Evolutionary conservation across 371 early-diverging fungal genomes (phyloP).

Genomic region (Blakeslea trispora): DNA sequence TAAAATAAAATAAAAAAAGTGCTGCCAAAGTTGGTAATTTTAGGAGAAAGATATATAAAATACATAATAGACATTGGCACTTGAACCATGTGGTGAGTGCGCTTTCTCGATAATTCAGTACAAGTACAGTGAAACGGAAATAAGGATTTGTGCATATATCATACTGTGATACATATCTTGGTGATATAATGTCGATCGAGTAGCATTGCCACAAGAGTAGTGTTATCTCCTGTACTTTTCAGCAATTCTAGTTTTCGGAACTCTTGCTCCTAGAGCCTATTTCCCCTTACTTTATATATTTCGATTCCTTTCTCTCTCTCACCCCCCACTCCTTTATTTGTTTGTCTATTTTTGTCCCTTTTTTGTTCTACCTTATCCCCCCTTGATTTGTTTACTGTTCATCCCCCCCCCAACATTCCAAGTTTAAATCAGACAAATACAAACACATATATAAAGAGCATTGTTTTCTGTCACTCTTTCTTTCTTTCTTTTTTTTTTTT

Average conservation of each 20-base stretch:
- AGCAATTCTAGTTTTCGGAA: not conserved
- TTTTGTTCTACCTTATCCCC: slow-evolving; percentile 3
- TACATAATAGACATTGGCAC: too few relatives aligned
- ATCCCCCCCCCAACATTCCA: slow-evolving; percentile 4
- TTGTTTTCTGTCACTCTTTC: too few relatives aligned
- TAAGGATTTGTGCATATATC: not conserved
- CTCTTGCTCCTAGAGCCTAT: not conserved
- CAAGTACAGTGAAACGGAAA: not conserved
- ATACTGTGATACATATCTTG: not conserved
- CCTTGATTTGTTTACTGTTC: slow-evolving; percentile 3
- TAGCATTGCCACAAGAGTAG: not conserved
- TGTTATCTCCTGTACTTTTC: not conserved
- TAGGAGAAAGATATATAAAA: too few relatives aligned
- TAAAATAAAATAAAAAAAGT: too few relatives aligned
- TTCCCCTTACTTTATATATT: not conserved
- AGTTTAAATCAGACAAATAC: slow-evolving; percentile 1
- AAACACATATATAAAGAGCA: not conserved
- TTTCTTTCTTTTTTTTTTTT: too few relatives aligned
- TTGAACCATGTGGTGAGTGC: too few relatives aligned
- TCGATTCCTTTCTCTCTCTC: slow-evolving; percentile 1
- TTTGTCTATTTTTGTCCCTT: too few relatives aligned
- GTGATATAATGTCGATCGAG: not conserved
- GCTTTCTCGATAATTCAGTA: not conserved
- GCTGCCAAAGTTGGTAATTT: too few relatives aligned
- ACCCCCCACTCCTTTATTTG: slow-evolving; percentile 5